These are phyloP conservation scores for sunflower (Helianthus annuus) DNA, from an alignment of 129 eudicot genomes.

Conservation along the genomic window HanXRQr2.0-SUNRISE NC_035445.2:170429433-170429932, in stretches of 20 bases:
- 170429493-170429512: conserved; percentile 1
- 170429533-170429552: conserved; percentile 11
- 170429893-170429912: background rate
- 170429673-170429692: background rate
- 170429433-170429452: conserved; percentile 2
- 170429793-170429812: background rate
- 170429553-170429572: background rate
- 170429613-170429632: background rate
- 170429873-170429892: background rate
- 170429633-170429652: background rate
- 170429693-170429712: background rate
- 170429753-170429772: background rate
- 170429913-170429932: background rate
- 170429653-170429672: conserved; percentile 6
- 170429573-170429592: background rate
- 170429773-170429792: background rate
- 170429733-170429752: conserved; percentile 6
- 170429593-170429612: conserved; percentile 22
- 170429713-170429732: background rate
- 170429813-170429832: background rate
- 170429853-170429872: background rate
- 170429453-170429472: background rate
- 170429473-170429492: conserved; percentile 3
- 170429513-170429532: conserved; percentile 1
- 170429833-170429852: background rate